Percentiles rank a stretch among this genome's conserved stretches.
Evolutionary conservation across 2,329 filamentous ascomycete genomes (phyloP).

Genomic region (Myriosclerotinia scirpicola): DNA sequence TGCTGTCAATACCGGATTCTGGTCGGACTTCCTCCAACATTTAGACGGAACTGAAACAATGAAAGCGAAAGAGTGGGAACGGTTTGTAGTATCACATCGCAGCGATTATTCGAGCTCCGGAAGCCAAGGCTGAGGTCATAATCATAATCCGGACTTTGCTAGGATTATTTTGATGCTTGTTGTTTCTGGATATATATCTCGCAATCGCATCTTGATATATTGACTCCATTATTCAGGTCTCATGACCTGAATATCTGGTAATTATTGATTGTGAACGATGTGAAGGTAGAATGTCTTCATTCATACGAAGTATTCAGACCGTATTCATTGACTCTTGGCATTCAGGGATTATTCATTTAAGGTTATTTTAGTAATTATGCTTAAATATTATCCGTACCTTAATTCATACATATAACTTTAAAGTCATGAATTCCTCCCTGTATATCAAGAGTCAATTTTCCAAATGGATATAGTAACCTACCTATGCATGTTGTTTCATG

Average conservation of each 20-base stretch:
- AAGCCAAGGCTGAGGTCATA: conserved; percentile 1
- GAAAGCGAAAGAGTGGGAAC: background rate
- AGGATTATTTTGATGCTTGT: conserved; percentile 1
- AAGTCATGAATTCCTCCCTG: too few species aligned
- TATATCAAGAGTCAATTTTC: too few species aligned
- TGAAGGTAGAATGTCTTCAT: background rate
- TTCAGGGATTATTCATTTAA: too few species aligned
- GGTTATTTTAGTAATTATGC: too few species aligned
- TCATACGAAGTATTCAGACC: background rate
- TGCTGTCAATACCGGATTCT: background rate
- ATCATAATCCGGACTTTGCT: conserved; percentile 9
- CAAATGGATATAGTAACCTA: too few species aligned
- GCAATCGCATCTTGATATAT: background rate
- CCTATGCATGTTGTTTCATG: too few species aligned
- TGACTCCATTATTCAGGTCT: background rate
- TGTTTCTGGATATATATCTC: conserved; percentile 1
- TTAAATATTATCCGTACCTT: too few species aligned
- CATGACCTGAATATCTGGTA: background rate
- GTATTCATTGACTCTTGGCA: too few species aligned
- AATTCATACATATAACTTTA: too few species aligned
- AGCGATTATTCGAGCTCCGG: background rate
- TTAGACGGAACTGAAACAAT: background rate
- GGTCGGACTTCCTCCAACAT: conserved; percentile 12
- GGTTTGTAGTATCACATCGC: background rate
- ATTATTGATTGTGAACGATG: background rate